Conservation (phyloP, 2,329 filamentous ascomycete genomes). For the Endoconidiophora polonica region DNA sequence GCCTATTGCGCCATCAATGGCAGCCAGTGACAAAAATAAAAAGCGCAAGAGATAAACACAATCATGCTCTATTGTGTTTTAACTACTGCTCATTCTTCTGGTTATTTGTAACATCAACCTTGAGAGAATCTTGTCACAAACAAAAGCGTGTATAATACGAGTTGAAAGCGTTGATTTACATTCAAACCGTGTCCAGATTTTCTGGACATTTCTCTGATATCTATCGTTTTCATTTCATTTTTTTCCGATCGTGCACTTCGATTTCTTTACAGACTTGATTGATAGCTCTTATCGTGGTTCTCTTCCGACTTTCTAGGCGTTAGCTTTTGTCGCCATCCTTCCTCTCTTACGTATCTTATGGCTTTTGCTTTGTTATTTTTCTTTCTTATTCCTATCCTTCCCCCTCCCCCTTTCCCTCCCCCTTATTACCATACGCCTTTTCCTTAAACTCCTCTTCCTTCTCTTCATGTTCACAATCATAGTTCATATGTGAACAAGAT, state of each 20-base stretch:
- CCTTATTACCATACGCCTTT: background rate
- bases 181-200: too few species aligned
- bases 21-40: slow-evolving; percentile 37
- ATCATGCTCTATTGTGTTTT: background rate
- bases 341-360: background rate
- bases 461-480: background rate
- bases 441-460: background rate
- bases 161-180: background rate
- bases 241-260: background rate
- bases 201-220: too few species aligned
- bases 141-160: background rate
- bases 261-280: too few species aligned
- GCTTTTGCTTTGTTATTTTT: background rate
- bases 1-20: slow-evolving; percentile 23
- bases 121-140: background rate
- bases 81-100: background rate
- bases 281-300: too few species aligned
- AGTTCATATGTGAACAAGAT: too few species aligned
- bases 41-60: slow-evolving; percentile 39
- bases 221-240: background rate
- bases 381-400: background rate
- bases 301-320: too few species aligned
- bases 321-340: too few species aligned
- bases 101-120: background rate
- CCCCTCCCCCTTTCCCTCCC: too few species aligned